These are phyloP conservation scores for Penicillium fuscoglaucum DNA, from an alignment of 2,329 filamentous ascomycete species.

Conservation along the genomic window DNA sequence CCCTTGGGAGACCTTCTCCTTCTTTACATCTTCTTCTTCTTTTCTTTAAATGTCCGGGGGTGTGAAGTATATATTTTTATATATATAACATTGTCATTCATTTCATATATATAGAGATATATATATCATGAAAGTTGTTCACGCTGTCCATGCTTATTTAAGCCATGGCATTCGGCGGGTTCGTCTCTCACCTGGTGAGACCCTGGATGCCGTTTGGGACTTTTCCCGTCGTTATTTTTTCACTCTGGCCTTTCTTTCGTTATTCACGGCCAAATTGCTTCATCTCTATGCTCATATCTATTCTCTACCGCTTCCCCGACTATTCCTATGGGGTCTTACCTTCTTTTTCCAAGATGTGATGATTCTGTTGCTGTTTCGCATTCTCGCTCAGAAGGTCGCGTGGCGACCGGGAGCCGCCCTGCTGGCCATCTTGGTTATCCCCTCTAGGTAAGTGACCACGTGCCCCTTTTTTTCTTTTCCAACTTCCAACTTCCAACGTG, in stretches of 20 bases:
- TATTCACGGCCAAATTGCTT: conserved; percentile 29
- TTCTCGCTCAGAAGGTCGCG: conserved; percentile 24
- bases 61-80: not conserved
- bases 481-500: not conserved
- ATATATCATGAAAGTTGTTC: conserved; percentile 12
- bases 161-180: conserved; percentile 13
- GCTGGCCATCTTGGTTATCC: conserved; percentile 27
- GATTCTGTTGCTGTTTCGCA: conserved; percentile 26
- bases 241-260: conserved; percentile 28
- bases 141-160: conserved; percentile 12
- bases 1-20: not conserved
- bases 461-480: not conserved
- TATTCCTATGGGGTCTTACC: conserved; percentile 31
- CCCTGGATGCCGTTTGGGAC: conserved; percentile 29
- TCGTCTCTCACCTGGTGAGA: conserved; percentile 13
- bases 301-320: conserved; percentile 25
- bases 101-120: not conserved
- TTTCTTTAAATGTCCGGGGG: not conserved
- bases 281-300: conserved; percentile 33
- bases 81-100: not conserved
- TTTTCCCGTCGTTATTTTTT: conserved; percentile 35
- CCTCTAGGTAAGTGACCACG: conserved; percentile 29
- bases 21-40: not conserved
- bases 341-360: conserved; percentile 36
- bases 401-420: conserved; percentile 23